phyloP scores from a whole-genome alignment of 371 early-diverging fungal genomes.

The Mucor irregularis region DNA sequence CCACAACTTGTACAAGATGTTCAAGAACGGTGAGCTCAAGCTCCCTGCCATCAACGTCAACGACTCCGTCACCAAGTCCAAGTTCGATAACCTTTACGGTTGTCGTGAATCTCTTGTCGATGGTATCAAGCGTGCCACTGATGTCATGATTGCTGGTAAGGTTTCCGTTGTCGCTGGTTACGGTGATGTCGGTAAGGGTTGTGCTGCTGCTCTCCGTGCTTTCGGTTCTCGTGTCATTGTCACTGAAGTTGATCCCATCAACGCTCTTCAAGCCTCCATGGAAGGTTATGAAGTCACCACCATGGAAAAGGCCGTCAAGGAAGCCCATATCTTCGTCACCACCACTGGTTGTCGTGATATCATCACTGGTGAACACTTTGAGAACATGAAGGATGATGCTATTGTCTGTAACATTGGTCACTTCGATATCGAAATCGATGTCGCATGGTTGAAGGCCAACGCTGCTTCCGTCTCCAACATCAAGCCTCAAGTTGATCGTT shows the following conservation, averaged over 20 bases:
- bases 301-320: slow-evolving; percentile 92
- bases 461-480: slow-evolving; percentile 88
- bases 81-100: slow-evolving; percentile 99
- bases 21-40: slow-evolving; percentile 93
- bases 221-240: slow-evolving; percentile 98
- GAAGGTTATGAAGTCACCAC: slow-evolving; percentile 99
- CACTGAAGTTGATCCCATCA: slow-evolving; percentile 99
- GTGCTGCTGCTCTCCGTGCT: slow-evolving; percentile 97
- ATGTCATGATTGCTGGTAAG: slow-evolving; percentile 99
- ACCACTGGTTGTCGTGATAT: slow-evolving; percentile 99
- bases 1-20: slow-evolving; percentile 97
- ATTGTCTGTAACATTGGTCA: slow-evolving; percentile 99
- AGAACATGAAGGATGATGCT: slow-evolving; percentile 95
- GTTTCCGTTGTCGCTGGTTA: slow-evolving; percentile 98
- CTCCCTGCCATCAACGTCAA: slow-evolving; percentile 99
- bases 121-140: slow-evolving; percentile 99
- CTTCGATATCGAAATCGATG: slow-evolving; percentile 99
- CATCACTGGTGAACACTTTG: slow-evolving; percentile 90
- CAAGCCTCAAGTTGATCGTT: slow-evolving; percentile 99
- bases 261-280: slow-evolving; percentile 99
- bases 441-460: slow-evolving; percentile 98
- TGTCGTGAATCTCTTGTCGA: slow-evolving; percentile 99
- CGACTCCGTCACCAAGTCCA: slow-evolving; percentile 99
- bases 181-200: slow-evolving; percentile 99
- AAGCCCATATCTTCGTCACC: slow-evolving; percentile 98